Percentiles rank a stretch among this genome's conserved stretches.
Conservation (phyloP, 2,329 filamentous ascomycete species). For the Aspergillus spinulosporus region DNA sequence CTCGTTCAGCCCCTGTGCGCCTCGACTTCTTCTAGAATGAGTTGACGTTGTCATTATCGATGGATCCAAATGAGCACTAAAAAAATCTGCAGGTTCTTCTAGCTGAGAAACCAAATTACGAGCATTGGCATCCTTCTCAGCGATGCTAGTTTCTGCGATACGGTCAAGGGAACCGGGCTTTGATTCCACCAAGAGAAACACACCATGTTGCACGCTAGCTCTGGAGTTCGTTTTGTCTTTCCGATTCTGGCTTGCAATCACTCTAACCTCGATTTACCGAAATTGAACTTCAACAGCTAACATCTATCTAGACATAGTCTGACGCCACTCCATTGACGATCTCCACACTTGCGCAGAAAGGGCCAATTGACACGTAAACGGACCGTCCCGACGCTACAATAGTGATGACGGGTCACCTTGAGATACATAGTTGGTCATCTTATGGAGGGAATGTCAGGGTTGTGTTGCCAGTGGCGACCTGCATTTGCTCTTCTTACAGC, state of each 20-base stretch:
- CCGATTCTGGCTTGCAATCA: background rate
- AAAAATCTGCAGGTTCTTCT: background rate
- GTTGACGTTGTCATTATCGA: background rate
- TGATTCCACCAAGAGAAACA: background rate
- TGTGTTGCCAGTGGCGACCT: background rate
- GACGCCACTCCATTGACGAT: background rate
- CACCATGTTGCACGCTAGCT: background rate
- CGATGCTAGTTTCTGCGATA: background rate
- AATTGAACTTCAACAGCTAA: background rate
- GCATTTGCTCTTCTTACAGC: background rate
- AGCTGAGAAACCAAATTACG: background rate
- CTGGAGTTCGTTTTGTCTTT: background rate
- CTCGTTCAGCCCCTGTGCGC: background rate
- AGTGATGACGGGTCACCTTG: background rate
- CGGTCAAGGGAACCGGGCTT: background rate
- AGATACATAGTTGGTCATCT: background rate
- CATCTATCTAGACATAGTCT: background rate
- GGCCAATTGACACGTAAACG: conserved; percentile 8
- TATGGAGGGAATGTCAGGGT: background rate
- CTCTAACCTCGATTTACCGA: background rate
- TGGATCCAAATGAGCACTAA: background rate
- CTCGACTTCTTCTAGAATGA: background rate
- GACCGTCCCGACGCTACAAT: background rate
- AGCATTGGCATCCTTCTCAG: background rate
- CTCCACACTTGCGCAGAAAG: background rate